A percentile compares a stretch with the other conserved stretches of the same genome.
These are phyloP conservation scores for Somion occarium DNA, from an alignment of 1,284 basidiomycete species.

Conservation along the genomic window DNA sequence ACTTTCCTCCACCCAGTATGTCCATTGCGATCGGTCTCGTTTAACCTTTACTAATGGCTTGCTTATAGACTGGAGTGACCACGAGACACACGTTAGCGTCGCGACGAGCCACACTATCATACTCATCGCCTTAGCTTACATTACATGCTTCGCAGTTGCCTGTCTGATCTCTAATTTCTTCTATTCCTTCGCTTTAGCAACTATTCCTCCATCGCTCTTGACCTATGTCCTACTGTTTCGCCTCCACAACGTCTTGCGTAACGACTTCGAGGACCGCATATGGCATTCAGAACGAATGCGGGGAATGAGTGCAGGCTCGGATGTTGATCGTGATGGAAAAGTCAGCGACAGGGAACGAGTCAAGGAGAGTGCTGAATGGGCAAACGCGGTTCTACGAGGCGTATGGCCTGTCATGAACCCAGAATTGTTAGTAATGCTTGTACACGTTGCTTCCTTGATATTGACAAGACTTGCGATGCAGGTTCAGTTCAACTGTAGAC, in stretches of 20 bases:
- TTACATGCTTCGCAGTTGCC: conserved; percentile 18
- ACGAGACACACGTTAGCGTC: conserved; percentile 21
- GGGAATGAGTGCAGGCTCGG: conserved; percentile 29
- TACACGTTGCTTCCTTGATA: not conserved
- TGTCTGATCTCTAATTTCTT: conserved; percentile 24
- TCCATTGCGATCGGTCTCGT: not conserved
- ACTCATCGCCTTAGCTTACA: conserved; percentile 23
- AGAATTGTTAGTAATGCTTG: conserved; percentile 22
- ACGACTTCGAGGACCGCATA: conserved; percentile 30
- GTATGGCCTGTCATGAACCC: conserved; percentile 37
- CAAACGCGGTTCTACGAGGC: conserved; percentile 31
- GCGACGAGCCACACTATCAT: conserved; percentile 20
- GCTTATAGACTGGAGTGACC: conserved; percentile 25
- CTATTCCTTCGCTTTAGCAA: conserved; percentile 20
- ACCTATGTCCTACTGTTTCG: conserved; percentile 29
- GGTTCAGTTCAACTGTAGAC: conserved; percentile 31
- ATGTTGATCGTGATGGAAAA: conserved; percentile 27
- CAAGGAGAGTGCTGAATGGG: conserved; percentile 37
- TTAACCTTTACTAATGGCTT: not conserved
- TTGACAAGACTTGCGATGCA: conserved; percentile 6
- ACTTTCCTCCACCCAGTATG: conserved; percentile 29
- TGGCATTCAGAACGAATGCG: conserved; percentile 35
- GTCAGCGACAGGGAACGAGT: conserved; percentile 27
- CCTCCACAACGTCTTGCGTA: conserved; percentile 21
- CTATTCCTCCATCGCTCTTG: conserved; percentile 24